Base-by-base conservation (phyloP, 192 early-diverging fungal species). In the Mortierella claussenii region DNA sequence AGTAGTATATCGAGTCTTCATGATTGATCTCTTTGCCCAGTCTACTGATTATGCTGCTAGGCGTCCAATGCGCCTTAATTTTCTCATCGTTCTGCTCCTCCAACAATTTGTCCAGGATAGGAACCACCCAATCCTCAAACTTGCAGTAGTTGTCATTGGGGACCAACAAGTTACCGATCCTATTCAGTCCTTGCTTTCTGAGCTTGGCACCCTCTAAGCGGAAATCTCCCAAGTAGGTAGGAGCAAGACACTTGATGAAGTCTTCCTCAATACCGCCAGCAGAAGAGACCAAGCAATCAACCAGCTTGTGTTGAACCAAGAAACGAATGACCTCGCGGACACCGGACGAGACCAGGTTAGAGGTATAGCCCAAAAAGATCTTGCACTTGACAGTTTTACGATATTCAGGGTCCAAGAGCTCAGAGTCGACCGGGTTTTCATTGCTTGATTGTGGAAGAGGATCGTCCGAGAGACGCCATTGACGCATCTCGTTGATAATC, bases 111-210 rank as follows among this genome's bases (percentile, higher is more conserved):
- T 99, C 97, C 58, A 99, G 79, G 54, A 99, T 91, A 8, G 96
- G 96, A 24, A 96, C 84, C 8, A 99, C 85, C 97, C 97, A 99
- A 80, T 99, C 97, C 83, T 99, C 97, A 81, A 99, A 99, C 69
- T 94, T 92, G 87, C 96, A 97, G 79, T 99, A 99, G 79, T 99
- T 99, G 69, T 98, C 92, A 80, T 99, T 99, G 1, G 97, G 97
- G 10, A 99, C 96, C 55, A 98, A 78, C 56, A 99, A 84, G 80
- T 99, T 99, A 31, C 97, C 97, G 47, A 97, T 98, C 24, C 97
- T 88, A 79, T 99, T 99, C 37, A 99, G 78, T 0, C 97, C 97
- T 66, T 94, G 89, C 65, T 87, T 88, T 42, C 97, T 89, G 62
- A 99, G 80, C 15, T 89, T 88, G 6, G 83, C 81, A 3, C 97